phyloP scores from a whole-genome alignment of 352 stramenopile genomes.

The Pythium phragmiticola region DNA sequence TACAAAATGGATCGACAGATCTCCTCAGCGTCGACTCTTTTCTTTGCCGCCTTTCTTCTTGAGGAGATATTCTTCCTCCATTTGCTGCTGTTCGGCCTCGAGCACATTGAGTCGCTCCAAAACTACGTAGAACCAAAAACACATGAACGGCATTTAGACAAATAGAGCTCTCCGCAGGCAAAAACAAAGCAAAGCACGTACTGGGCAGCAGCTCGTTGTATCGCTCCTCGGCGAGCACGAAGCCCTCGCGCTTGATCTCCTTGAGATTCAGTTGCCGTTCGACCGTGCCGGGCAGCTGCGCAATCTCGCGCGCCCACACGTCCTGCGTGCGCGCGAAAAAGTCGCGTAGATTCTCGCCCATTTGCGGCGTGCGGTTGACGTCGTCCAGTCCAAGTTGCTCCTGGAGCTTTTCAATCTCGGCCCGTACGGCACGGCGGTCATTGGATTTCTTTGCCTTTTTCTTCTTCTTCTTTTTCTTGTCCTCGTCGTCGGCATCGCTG shows the following conservation, averaged over 20 bases:
- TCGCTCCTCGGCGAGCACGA: slow-evolving; percentile 62
- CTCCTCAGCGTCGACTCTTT: slow-evolving; percentile 47
- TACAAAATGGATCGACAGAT: background rate
- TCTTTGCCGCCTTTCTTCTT: slow-evolving; percentile 81
- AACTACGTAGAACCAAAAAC: slow-evolving; percentile 32
- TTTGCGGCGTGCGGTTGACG: slow-evolving; percentile 66
- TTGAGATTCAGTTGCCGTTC: slow-evolving; percentile 80
- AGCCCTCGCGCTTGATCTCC: slow-evolving; percentile 86
- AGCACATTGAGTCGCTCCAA: slow-evolving; percentile 78
- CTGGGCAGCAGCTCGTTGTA: slow-evolving; percentile 82
- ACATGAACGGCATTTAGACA: slow-evolving; percentile 13
- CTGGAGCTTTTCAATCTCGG: slow-evolving; percentile 85
- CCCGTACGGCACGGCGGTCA: slow-evolving; percentile 63
- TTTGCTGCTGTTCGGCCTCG: slow-evolving; percentile 76
- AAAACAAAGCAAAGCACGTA: slow-evolving; percentile 26
- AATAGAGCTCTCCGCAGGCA: too few relatives aligned
- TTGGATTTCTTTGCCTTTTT: slow-evolving; percentile 56
- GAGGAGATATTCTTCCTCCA: slow-evolving; percentile 68
- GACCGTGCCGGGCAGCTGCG: slow-evolving; percentile 52
- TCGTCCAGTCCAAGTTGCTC: slow-evolving; percentile 74
- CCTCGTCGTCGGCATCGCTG: slow-evolving; percentile 10
- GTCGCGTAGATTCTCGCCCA: slow-evolving; percentile 82
- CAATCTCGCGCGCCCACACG: slow-evolving; percentile 67
- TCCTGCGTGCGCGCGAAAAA: slow-evolving; percentile 84
- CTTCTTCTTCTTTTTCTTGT: slow-evolving; percentile 45